Evolutionary conservation across 1,284 basidiomycete species (phyloP).

Genomic region (Gomphus bonarii): DNA sequence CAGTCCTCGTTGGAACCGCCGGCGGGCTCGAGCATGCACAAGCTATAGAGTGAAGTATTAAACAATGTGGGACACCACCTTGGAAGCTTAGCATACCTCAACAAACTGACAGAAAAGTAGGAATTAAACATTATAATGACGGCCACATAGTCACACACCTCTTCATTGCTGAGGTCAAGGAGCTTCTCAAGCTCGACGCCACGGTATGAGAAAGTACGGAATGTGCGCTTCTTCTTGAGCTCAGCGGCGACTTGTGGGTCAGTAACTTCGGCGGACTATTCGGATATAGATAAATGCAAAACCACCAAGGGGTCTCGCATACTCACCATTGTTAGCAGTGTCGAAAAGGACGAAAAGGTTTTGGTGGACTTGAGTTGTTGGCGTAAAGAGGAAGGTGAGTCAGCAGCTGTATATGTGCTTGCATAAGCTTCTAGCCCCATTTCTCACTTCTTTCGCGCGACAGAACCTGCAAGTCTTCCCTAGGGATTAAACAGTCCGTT

Average conservation of each 20-base stretch:
- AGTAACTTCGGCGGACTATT: constrained; percentile 70
- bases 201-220: constrained; percentile 98
- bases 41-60: constrained; percentile 40
- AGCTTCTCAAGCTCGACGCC: constrained; percentile 97
- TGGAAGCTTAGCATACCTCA: constrained; percentile 40
- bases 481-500: constrained; percentile 72
- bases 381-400: constrained; percentile 6
- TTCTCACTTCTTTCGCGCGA: constrained; percentile 35
- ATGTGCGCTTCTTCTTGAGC: constrained; percentile 95
- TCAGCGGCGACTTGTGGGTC: constrained; percentile 85
- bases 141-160: constrained; percentile 39
- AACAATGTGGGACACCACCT: not conserved
- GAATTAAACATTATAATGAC: not conserved
- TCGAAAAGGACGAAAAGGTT: not conserved
- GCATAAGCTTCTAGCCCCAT: constrained; percentile 10
- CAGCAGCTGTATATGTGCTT: constrained; percentile 16
- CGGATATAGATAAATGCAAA: constrained; percentile 16
- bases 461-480: constrained; percentile 86
- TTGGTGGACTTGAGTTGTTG: not conserved
- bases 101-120: constrained; percentile 44
- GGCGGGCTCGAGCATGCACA: constrained; percentile 96
- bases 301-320: constrained; percentile 1
- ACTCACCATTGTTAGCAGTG: constrained; percentile 7
- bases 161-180: constrained; percentile 92
- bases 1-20: constrained; percentile 97